These are phyloP conservation scores for Vaccinium macrocarpon DNA, from an alignment of 148 eudicot species.

Conservation along the genomic window DNA sequence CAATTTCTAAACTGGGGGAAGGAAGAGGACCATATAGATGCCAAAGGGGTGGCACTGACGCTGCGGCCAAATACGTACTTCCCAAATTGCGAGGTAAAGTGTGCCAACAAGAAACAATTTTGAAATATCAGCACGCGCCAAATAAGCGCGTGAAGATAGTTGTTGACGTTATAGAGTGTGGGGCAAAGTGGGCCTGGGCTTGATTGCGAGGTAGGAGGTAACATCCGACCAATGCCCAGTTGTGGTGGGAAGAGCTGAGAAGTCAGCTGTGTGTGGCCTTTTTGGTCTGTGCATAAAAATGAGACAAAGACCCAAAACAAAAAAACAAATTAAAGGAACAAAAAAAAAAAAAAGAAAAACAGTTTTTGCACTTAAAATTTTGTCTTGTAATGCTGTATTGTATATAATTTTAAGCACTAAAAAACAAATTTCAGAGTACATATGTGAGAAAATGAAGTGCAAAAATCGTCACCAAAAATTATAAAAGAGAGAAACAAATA, in stretches of 20 bases:
- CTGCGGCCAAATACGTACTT: neutral
- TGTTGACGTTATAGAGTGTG: neutral
- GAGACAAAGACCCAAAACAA: neutral
- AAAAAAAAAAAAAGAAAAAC: neutral
- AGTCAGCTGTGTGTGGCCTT: neutral
- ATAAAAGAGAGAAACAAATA: neutral
- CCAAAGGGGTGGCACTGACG: neutral
- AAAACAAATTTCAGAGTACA: too few species aligned
- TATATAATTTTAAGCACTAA: too few species aligned
- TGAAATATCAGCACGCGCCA: slow-evolving; percentile 10
- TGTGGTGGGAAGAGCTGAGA: neutral
- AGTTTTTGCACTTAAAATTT: too few species aligned
- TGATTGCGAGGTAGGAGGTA: neutral
- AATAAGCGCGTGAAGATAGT: neutral
- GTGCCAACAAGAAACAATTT: slow-evolving; percentile 7
- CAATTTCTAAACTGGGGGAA: neutral
- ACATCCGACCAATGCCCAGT: slow-evolving; percentile 3
- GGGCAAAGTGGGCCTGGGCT: slow-evolving; percentile 14
- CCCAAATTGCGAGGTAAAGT: slow-evolving; percentile 9
- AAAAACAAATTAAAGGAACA: neutral
- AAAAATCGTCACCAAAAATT: too few species aligned
- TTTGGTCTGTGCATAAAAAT: neutral
- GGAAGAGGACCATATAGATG: too few species aligned
- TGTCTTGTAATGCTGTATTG: too few species aligned
- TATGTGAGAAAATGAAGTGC: too few species aligned